A percentile compares a stretch with the other conserved stretches of the same genome.
Conservation (phyloP, 208 protist genomes). For the Leishmania mexicana region DNA sequence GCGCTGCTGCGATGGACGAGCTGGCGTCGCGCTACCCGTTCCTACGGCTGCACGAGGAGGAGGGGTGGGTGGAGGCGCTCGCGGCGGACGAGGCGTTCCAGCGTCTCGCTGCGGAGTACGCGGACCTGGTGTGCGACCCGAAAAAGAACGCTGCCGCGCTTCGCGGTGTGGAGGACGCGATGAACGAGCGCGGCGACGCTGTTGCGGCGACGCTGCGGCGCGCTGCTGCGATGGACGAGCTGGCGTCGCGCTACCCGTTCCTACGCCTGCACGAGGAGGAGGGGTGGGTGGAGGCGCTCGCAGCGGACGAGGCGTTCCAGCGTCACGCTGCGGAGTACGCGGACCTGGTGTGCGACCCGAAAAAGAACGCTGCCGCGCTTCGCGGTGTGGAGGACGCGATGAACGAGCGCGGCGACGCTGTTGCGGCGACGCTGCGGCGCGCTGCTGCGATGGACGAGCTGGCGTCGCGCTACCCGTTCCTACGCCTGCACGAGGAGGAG, state of each 20-base stretch:
- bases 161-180: slow-evolving; percentile 12
- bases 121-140: slow-evolving; percentile 9
- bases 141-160: neutral
- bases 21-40: slow-evolving; percentile 25
- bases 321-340: slow-evolving; percentile 7
- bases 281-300: slow-evolving; percentile 18
- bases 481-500: slow-evolving; percentile 27
- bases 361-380: neutral
- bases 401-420: slow-evolving; percentile 20
- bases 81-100: slow-evolving; percentile 7
- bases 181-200: slow-evolving; percentile 23
- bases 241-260: slow-evolving; percentile 26
- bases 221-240: neutral
- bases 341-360: slow-evolving; percentile 7
- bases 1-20: neutral
- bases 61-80: slow-evolving; percentile 17
- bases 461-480: slow-evolving; percentile 27
- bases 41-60: slow-evolving; percentile 31
- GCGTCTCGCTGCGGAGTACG: slow-evolving; percentile 6
- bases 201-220: slow-evolving; percentile 7
- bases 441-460: neutral
- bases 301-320: slow-evolving; percentile 3
- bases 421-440: slow-evolving; percentile 7
- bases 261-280: slow-evolving; percentile 30
- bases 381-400: slow-evolving; percentile 16